Evolutionary conservation across 108 stramenopile species (phyloP).

Genomic region (Schizochytrium sp.): DNA sequence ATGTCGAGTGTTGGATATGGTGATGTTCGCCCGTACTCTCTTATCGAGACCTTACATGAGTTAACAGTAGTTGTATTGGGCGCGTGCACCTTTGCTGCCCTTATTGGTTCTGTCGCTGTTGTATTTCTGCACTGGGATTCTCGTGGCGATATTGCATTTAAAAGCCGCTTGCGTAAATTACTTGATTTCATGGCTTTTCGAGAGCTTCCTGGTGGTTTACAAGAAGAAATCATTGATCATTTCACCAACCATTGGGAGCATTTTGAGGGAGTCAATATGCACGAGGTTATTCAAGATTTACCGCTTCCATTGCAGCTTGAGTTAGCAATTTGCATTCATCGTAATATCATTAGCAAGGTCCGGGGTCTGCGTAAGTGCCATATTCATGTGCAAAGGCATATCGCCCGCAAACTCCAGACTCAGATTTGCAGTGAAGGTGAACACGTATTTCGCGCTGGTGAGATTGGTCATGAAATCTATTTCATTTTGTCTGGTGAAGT

Average conservation of each 20-base stretch:
- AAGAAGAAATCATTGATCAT: constrained; percentile 16
- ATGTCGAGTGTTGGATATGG: constrained; percentile 76
- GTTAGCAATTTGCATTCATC: constrained; percentile 52
- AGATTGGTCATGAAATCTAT: constrained; percentile 19
- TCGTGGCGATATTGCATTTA: constrained; percentile 30
- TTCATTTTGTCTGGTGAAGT: constrained; percentile 44
- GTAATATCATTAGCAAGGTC: not conserved
- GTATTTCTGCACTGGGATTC: constrained; percentile 56
- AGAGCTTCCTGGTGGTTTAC: constrained; percentile 40
- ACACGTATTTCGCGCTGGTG: constrained; percentile 56
- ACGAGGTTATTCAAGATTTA: not conserved
- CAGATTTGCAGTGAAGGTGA: constrained; percentile 34
- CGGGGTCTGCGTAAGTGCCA: constrained; percentile 52
- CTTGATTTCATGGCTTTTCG: constrained; percentile 39
- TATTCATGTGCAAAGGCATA: constrained; percentile 47
- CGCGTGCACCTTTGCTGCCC: constrained; percentile 50
- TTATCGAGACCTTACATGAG: constrained; percentile 75
- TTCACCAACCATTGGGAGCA: constrained; percentile 57
- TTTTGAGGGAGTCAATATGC: constrained; percentile 26
- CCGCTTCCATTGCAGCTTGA: constrained; percentile 57
- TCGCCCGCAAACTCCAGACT: not conserved
- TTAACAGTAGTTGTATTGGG: constrained; percentile 71
- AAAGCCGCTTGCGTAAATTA: constrained; percentile 30
- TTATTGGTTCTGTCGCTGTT: constrained; percentile 26
- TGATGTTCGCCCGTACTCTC: constrained; percentile 74